Conservation (phyloP, 2,329 filamentous ascomycete species). For the Cladophialophora bantiana region DNA sequence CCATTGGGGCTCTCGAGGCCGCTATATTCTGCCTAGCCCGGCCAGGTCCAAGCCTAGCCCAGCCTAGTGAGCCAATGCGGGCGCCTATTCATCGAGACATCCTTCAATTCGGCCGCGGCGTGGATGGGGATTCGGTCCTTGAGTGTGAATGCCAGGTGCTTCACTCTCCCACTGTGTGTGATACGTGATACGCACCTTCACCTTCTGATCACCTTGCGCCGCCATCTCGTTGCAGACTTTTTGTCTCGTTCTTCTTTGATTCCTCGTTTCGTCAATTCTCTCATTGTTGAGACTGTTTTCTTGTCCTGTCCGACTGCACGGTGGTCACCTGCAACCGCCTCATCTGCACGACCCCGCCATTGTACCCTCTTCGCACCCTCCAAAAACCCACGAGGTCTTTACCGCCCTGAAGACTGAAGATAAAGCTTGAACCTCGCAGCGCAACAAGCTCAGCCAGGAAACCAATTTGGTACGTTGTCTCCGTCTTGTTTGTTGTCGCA, state of each 20-base stretch:
- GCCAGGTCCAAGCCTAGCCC: neutral
- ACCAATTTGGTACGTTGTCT: conserved; percentile 10
- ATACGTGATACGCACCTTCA: neutral
- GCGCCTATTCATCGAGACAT: conserved; percentile 33
- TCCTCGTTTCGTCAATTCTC: conserved; percentile 10
- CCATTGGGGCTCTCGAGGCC: neutral
- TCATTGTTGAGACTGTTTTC: conserved; percentile 11
- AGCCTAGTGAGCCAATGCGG: conserved; percentile 24
- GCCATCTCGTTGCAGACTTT: conserved; percentile 12
- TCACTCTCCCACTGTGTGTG: conserved; percentile 17
- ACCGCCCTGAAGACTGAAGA: conserved; percentile 22
- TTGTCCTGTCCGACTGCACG: conserved; percentile 12
- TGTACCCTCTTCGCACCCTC: conserved; percentile 1
- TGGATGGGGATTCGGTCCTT: conserved; percentile 27
- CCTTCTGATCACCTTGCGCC: conserved; percentile 17
- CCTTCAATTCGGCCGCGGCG: conserved; percentile 36
- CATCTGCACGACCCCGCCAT: conserved; percentile 20
- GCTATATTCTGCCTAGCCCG: conserved; percentile 12
- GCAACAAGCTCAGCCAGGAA: conserved; percentile 12
- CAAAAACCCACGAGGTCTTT: conserved; percentile 2
- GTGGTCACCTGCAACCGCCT: conserved; percentile 22
- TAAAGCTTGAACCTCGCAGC: conserved; percentile 15
- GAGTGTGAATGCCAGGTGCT: conserved; percentile 23
- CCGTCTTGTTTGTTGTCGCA: conserved; percentile 23
- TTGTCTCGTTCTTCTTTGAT: conserved; percentile 3